phyloP scores from a whole-genome alignment of 2,329 filamentous ascomycete species.

The Ophiosphaerella korrae region DNA sequence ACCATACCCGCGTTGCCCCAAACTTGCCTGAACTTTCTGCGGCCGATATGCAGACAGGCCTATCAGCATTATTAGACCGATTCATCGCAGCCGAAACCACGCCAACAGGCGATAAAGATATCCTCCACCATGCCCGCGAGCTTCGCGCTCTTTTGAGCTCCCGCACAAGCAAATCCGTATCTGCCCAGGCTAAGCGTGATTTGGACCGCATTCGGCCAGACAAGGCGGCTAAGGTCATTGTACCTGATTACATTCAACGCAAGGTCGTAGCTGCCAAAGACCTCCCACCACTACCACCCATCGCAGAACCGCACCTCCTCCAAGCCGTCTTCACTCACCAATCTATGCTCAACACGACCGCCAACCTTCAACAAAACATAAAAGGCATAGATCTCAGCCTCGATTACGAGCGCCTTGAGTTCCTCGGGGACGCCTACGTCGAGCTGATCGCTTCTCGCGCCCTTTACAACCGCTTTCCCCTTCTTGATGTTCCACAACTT shows the following conservation, averaged over 20 bases:
- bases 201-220: slow-evolving; percentile 36
- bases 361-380: slow-evolving; percentile 22
- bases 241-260: slow-evolving; percentile 36
- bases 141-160: slow-evolving; percentile 32
- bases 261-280: slow-evolving; percentile 37
- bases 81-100: slow-evolving; percentile 36
- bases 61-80: slow-evolving; percentile 38
- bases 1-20: neutral
- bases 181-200: slow-evolving; percentile 58
- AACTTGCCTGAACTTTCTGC: slow-evolving; percentile 19
- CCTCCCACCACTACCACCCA: slow-evolving; percentile 65
- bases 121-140: slow-evolving; percentile 36
- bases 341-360: slow-evolving; percentile 23
- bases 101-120: slow-evolving; percentile 28
- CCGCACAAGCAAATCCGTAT: slow-evolving; percentile 40
- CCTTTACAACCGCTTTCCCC: slow-evolving; percentile 73
- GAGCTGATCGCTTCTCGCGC: slow-evolving; percentile 76
- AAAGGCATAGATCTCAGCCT: slow-evolving; percentile 29
- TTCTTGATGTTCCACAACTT: slow-evolving; percentile 69
- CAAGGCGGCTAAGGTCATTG: slow-evolving; percentile 17
- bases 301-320: slow-evolving; percentile 65
- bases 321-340: slow-evolving; percentile 70
- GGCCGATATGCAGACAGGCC: slow-evolving; percentile 33
- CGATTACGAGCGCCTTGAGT: slow-evolving; percentile 83
- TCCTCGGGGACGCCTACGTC: slow-evolving; percentile 85